Base-by-base conservation (phyloP, 148 eudicot species). In the Mesembryanthemum crystallinum region DNA sequence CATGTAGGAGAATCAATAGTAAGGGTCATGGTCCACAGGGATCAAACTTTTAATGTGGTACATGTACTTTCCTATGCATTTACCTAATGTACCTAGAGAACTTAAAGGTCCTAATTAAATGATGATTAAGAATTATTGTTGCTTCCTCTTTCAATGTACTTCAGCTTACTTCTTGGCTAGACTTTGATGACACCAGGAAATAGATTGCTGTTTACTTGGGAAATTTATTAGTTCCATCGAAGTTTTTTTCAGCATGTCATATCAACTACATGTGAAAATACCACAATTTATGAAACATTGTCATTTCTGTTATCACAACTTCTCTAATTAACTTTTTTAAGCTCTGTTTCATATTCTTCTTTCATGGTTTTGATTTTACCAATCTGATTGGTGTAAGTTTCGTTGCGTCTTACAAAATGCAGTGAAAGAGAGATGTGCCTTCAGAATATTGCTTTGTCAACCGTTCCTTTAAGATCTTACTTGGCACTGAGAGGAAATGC, bases 401-500 rank as follows among this genome's bases (percentile, higher is more conserved):
- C 39, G 51, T 69, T 76, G 63, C 77, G 71, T 14, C 57, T 64
- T 58, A 27, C 25, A 52, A n/a, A 49, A 37, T 81, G 92, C 92
- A 90, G 97, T 67, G 88, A 85, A 80, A 77, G 77, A 54, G 83
- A 82, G 76, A 79, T 74, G 5, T 12, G 66, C 72, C 76, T 90
- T 73, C 72, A 76, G 74, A 72, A 84, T 68, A 75, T 92, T 77
- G 82, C 87, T 79, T 87, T 78, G 79, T 85, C 92, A 33, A 74
- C 90, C 29, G 87, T 91, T 76, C 97, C 98, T 17, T 47, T 83
- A 77, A 81, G 85, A 77, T 88, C 86, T 57, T 82, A 78, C 76
- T 82, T 89, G 43, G 72, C 93, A 37, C 57, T 81, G 62, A 85
- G 80, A 83, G 93, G 93, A 18, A 28, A 69, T 82, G 83, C 87